phyloP scores from a whole-genome alignment of 495 filamentous ascomycete genomes.

The Penicillium ochrochloron region DNA sequence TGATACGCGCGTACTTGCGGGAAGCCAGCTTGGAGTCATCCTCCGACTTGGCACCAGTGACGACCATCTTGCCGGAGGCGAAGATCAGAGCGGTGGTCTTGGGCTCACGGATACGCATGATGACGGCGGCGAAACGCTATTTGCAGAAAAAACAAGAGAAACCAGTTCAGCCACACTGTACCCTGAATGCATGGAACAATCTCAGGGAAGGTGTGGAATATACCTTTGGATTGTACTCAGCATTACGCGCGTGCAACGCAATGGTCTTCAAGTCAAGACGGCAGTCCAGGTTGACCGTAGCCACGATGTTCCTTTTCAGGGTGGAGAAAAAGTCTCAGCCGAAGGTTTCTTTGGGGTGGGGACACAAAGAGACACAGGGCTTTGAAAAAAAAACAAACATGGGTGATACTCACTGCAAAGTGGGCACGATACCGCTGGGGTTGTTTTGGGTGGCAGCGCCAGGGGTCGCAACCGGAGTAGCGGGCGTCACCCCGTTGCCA shows the following conservation, averaged over 20 bases:
- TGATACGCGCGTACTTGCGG: conserved; percentile 98
- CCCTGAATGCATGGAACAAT: conserved; percentile 40
- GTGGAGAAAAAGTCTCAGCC: conserved; percentile 63
- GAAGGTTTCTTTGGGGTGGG: conserved; percentile 29
- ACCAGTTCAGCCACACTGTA: conserved; percentile 54
- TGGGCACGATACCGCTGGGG: conserved; percentile 87
- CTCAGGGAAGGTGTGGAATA: conserved; percentile 49
- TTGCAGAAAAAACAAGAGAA: conserved; percentile 41
- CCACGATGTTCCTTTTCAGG: conserved; percentile 94
- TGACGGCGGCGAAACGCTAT: conserved; percentile 98
- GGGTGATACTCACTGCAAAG: conserved; percentile 89
- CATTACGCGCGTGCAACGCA: conserved; percentile 96
- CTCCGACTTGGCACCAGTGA: conserved; percentile 97
- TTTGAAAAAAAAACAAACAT: not conserved
- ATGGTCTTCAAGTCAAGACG: conserved; percentile 99
- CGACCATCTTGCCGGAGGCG: conserved; percentile 99
- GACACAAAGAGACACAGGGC: conserved; percentile 49
- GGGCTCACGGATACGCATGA: conserved; percentile 99
- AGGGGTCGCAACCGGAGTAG: conserved; percentile 86
- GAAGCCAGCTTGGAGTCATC: conserved; percentile 97
- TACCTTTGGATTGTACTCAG: conserved; percentile 98
- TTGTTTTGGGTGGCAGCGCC: conserved; percentile 92
- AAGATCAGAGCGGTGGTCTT: conserved; percentile 99
- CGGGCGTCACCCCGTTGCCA: conserved; percentile 89
- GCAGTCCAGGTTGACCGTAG: conserved; percentile 98